These are phyloP conservation scores for Podospora bellae-mahoneyi DNA, from an alignment of 495 filamentous ascomycete species.

Conservation along the genomic window DNA sequence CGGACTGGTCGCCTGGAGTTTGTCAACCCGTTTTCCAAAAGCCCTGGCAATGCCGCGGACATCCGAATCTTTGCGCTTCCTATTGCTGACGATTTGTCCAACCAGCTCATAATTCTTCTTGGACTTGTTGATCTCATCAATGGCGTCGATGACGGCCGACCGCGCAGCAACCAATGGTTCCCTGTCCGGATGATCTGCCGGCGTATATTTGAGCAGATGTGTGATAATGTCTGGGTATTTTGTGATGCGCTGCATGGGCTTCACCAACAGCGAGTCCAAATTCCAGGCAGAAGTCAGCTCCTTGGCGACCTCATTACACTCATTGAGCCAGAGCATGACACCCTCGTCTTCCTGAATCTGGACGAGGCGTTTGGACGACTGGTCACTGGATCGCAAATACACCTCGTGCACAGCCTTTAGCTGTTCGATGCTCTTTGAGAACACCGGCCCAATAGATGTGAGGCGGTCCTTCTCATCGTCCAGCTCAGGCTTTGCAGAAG, in stretches of 20 bases:
- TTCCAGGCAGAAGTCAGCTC: constrained; percentile 93
- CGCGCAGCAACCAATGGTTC: constrained; percentile 60
- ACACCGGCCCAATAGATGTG: constrained; percentile 76
- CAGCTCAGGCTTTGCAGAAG: constrained; percentile 34
- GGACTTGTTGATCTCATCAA: constrained; percentile 82
- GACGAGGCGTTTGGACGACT: constrained; percentile 73
- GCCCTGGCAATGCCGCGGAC: constrained; percentile 80
- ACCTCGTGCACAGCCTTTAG: constrained; percentile 85
- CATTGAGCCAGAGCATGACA: constrained; percentile 84
- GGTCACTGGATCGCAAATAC: constrained; percentile 82
- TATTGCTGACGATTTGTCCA: constrained; percentile 70
- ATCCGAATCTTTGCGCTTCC: constrained; percentile 88
- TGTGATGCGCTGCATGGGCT: constrained; percentile 86
- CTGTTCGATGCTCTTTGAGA: constrained; percentile 63
- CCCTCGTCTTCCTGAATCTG: constrained; percentile 67
- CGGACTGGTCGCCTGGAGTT: constrained; percentile 57
- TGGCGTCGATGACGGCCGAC: constrained; percentile 63
- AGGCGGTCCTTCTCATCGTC: constrained; percentile 61
- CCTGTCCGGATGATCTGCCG: constrained; percentile 77
- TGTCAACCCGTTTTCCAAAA: constrained; percentile 81
- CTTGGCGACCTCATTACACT: constrained; percentile 81
- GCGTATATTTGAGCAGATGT: constrained; percentile 73
- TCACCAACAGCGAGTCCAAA: constrained; percentile 88
- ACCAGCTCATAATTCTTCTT: constrained; percentile 90
- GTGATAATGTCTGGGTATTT: constrained; percentile 87